phyloP scores from a whole-genome alignment of 148 eudicot species.

The Persicaria maculosa region DNA sequence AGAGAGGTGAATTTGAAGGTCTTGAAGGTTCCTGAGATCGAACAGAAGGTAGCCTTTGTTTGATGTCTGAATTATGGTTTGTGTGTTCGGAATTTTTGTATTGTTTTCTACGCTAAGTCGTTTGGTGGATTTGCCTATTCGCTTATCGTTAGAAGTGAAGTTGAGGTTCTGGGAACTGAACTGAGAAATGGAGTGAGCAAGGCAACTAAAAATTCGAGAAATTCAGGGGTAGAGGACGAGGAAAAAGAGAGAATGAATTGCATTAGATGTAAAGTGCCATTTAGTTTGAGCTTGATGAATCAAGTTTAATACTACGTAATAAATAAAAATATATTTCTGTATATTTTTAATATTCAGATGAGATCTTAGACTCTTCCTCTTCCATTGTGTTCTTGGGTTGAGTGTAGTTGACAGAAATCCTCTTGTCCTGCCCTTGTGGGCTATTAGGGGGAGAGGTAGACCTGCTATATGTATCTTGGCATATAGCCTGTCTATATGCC shows the following conservation, averaged over 20 bases:
- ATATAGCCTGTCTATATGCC: background rate
- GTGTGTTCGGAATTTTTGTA: background rate
- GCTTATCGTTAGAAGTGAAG: background rate
- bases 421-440: background rate
- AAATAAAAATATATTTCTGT: too few relatives aligned
- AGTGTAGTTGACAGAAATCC: background rate
- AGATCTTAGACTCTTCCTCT: background rate
- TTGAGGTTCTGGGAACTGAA: background rate
- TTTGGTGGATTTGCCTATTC: background rate
- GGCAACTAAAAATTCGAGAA: background rate
- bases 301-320: background rate
- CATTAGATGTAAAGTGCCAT: background rate
- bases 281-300: background rate
- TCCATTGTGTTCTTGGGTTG: background rate
- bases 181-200: background rate
- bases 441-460: background rate
- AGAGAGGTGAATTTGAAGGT: conserved; percentile 99
- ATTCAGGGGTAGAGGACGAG: background rate
- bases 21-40: conserved; percentile 99
- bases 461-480: too few relatives aligned
- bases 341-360: too few relatives aligned
- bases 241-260: background rate
- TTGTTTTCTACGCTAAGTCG: background rate
- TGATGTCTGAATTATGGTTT: background rate
- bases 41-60: conserved; percentile 62